A percentile compares a stretch with the other conserved stretches of the same genome.
Conservation (phyloP, 1,284 basidiomycete species). For the Amylostereum areolatum region DNA sequence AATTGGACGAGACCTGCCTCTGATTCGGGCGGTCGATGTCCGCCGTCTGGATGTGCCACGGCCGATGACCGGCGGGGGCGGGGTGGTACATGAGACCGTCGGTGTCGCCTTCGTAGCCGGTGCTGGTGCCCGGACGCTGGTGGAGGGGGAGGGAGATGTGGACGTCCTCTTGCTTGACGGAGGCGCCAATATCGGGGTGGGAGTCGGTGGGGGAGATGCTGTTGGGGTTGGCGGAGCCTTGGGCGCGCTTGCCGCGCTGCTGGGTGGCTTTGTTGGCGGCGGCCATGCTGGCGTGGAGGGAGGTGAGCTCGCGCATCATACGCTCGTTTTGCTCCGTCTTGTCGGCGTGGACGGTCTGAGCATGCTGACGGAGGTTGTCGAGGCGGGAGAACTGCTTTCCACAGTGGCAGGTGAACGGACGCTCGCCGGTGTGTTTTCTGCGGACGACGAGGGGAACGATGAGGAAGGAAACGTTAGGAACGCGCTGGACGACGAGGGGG, state of each 20-base stretch:
- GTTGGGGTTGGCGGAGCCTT: conserved; percentile 25
- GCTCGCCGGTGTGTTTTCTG: conserved; percentile 96
- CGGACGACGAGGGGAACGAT: conserved; percentile 9
- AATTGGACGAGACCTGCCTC: conserved; percentile 39
- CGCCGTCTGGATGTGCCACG: conserved; percentile 31
- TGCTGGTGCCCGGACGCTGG: conserved; percentile 59
- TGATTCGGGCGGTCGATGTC: conserved; percentile 29
- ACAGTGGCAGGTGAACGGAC: conserved; percentile 94
- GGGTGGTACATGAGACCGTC: conserved; percentile 30
- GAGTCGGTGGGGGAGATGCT: conserved; percentile 34
- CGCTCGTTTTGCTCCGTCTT: conserved; percentile 83
- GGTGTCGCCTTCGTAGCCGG: conserved; percentile 61
- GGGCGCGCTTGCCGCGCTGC: conserved; percentile 34
- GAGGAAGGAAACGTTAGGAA: conserved; percentile 15
- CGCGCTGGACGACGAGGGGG: conserved; percentile 1
- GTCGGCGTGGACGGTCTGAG: conserved; percentile 92
- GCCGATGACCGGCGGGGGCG: conserved; percentile 13
- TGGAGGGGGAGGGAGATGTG: conserved; percentile 26
- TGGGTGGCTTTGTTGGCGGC: conserved; percentile 56
- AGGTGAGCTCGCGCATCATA: conserved; percentile 87
- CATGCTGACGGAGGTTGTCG: conserved; percentile 95
- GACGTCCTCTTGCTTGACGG: conserved; percentile 52
- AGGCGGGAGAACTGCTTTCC: conserved; percentile 92
- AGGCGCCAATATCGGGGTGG: conserved; percentile 19
- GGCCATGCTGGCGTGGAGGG: conserved; percentile 81